Evolutionary conservation across 1,139 yeast genomes (phyloP).

Genomic region (Candida tunisiensis): DNA sequence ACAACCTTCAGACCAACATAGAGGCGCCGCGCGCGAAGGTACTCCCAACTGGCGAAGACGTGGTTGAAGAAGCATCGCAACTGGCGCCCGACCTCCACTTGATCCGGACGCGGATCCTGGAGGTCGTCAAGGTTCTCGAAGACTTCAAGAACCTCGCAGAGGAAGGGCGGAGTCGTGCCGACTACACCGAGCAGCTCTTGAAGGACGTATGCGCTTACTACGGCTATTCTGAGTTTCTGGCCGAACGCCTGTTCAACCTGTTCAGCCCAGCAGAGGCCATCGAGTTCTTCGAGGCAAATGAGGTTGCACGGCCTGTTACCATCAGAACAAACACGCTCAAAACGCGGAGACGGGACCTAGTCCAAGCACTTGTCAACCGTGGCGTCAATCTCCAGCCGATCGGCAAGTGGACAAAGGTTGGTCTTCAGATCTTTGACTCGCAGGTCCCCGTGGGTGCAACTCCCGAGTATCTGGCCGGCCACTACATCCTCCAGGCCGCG

Average conservation of each 20-base stretch:
- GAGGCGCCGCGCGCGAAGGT: conserved; percentile 26
- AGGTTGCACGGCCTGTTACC: conserved; percentile 89
- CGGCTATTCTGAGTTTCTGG: conserved; percentile 91
- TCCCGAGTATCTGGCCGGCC: conserved; percentile 96
- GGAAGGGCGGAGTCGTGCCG: conserved; percentile 72
- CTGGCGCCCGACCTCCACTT: conserved; percentile 70
- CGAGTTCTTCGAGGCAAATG: conserved; percentile 97
- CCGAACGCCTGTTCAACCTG: conserved; percentile 79
- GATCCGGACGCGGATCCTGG: conserved; percentile 86
- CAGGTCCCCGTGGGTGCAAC: conserved; percentile 99
- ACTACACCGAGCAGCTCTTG: conserved; percentile 59
- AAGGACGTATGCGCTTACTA: conserved; percentile 85
- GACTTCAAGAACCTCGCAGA: conserved; percentile 75
- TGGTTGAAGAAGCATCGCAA: conserved; percentile 31
- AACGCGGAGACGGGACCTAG: conserved; percentile 89
- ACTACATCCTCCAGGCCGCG: conserved; percentile 95
- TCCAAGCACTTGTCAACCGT: conserved; percentile 86
- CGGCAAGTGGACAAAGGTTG: conserved; percentile 97
- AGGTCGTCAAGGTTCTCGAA: conserved; percentile 88
- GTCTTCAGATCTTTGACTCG: conserved; percentile 90
- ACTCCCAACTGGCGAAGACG: conserved; percentile 48
- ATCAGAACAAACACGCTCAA: conserved; percentile 91
- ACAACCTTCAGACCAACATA: conserved; percentile 65
- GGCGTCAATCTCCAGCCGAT: conserved; percentile 97
- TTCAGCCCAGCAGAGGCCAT: conserved; percentile 93